Evolutionary conservation across 2,329 filamentous ascomycete genomes (phyloP).

Genomic region (Rutstroemia sp.): DNA sequence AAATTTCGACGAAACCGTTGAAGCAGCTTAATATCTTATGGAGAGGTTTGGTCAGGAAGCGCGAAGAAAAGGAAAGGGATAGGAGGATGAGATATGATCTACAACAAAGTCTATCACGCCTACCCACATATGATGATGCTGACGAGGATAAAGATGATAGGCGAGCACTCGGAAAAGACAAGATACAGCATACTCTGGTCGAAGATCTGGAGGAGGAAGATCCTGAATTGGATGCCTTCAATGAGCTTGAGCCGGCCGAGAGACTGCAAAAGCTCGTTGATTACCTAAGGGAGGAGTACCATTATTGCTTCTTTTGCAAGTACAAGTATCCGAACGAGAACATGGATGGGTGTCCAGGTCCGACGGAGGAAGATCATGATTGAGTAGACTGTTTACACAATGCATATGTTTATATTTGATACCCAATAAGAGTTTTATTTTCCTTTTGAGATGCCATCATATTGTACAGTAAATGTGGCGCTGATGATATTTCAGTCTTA

Average conservation of each 20-base stretch:
- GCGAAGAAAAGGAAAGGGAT: conserved; percentile 64
- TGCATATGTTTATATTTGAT: conserved; percentile 17
- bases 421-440: conserved; percentile 15
- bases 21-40: conserved; percentile 71
- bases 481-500: conserved; percentile 1
- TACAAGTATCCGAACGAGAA: conserved; percentile 62
- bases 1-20: conserved; percentile 42
- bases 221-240: conserved; percentile 71
- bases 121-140: conserved; percentile 61
- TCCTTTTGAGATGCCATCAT: background rate
- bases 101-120: conserved; percentile 52
- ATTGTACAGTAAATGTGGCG: too few relatives aligned
- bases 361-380: conserved; percentile 76
- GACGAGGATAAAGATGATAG: conserved; percentile 68
- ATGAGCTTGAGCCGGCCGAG: conserved; percentile 58
- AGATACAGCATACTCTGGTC: conserved; percentile 49
- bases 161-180: conserved; percentile 55
- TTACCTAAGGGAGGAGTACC: conserved; percentile 62
- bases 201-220: conserved; percentile 74
- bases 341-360: conserved; percentile 85
- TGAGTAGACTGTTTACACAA: conserved; percentile 21
- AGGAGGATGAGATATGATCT: conserved; percentile 57
- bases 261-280: conserved; percentile 58
- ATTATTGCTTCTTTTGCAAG: conserved; percentile 98
- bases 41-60: conserved; percentile 62